Evolutionary conservation across 1,139 yeast species (phyloP).

Genomic region (Pichia sp.): DNA sequence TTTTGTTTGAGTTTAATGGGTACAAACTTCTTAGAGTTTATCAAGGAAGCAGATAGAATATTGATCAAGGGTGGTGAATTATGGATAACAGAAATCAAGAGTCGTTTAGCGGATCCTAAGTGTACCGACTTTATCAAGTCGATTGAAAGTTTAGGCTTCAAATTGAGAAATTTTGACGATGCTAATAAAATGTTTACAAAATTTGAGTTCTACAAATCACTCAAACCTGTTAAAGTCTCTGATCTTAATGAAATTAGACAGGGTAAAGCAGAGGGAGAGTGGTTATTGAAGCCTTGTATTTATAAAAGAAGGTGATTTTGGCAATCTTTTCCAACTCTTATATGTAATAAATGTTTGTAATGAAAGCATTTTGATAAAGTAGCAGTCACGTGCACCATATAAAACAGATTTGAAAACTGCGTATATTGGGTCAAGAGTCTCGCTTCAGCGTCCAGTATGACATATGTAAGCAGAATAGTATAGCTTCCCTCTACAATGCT

Average conservation of each 20-base stretch:
- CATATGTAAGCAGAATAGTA: not conserved
- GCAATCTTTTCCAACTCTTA: not conserved
- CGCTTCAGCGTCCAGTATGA: no score
- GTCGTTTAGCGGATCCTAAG: constrained; percentile 66
- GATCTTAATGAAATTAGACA: constrained; percentile 38
- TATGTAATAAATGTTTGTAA: not conserved
- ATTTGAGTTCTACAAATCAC: constrained; percentile 88
- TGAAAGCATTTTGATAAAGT: no score
- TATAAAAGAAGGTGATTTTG: constrained; percentile 78
- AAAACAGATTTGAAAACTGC: not conserved
- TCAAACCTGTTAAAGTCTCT: constrained; percentile 58
- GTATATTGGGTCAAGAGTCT: not conserved
- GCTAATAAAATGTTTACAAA: constrained; percentile 88
- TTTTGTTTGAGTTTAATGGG: constrained; percentile 97
- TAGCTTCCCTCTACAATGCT: no score
- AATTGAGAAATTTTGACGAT: constrained; percentile 83
- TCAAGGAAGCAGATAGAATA: constrained; percentile 81
- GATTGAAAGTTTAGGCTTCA: constrained; percentile 71
- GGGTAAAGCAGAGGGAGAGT: constrained; percentile 67
- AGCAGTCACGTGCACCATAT: no score
- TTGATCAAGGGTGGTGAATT: constrained; percentile 87
- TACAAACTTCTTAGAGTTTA: constrained; percentile 86
- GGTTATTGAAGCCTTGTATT: constrained; percentile 92
- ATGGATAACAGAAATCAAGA: constrained; percentile 97
- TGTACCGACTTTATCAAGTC: constrained; percentile 75